Conservation (phyloP, 176 grass and related monocot species). For the Triticum turgidum region DNA sequence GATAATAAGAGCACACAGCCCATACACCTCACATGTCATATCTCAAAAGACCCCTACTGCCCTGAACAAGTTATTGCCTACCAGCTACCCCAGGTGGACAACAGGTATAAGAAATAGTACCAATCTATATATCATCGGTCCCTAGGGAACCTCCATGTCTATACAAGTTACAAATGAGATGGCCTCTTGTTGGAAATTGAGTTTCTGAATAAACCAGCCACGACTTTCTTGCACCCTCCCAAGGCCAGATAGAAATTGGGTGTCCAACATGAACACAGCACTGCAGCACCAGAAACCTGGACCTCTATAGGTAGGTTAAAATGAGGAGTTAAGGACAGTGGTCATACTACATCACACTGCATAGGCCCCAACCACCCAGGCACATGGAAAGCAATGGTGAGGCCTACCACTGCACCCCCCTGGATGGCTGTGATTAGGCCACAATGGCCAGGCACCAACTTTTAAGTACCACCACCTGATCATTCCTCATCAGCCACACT, state of each 20-base stretch:
- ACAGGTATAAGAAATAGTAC: conserved; percentile 17
- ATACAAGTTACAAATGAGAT: conserved; percentile 12
- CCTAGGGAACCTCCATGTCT: background rate
- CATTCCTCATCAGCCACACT: conserved; percentile 44
- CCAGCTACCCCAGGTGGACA: conserved; percentile 41
- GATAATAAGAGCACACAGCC: conserved; percentile 48
- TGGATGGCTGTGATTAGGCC: conserved; percentile 73
- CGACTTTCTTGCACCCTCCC: conserved; percentile 24
- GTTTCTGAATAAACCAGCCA: background rate
- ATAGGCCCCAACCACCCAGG: conserved; percentile 39
- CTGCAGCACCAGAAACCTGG: conserved; percentile 34
- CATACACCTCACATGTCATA: conserved; percentile 40
- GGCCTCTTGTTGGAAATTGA: conserved; percentile 25
- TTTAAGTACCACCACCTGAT: conserved; percentile 90
- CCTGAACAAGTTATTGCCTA: conserved; percentile 33
- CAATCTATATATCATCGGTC: background rate
- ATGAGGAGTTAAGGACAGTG: conserved; percentile 28
- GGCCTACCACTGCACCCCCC: conserved; percentile 9
- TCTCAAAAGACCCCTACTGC: conserved; percentile 30
- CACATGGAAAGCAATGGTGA: conserved; percentile 55
- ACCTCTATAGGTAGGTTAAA: conserved; percentile 14
- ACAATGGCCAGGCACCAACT: conserved; percentile 72
- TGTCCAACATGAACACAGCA: conserved; percentile 13
- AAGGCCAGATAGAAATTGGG: conserved; percentile 36
- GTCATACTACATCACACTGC: conserved; percentile 30